These are phyloP conservation scores for Obba rivulosa DNA, from an alignment of 768 basidiomycete genomes.

Conservation along the genomic window DNA sequence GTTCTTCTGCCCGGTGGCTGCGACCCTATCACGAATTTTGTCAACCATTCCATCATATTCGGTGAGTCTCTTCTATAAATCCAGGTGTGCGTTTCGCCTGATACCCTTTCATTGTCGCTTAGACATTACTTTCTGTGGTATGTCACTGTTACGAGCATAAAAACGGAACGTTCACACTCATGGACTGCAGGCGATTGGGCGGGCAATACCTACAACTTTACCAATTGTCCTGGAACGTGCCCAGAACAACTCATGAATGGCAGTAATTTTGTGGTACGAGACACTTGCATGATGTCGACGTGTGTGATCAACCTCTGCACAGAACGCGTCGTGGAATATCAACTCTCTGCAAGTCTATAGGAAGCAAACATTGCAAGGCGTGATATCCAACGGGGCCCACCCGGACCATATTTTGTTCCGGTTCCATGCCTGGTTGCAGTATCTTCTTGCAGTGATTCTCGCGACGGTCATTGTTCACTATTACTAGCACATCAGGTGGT, in stretches of 20 bases:
- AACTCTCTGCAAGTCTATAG: slow-evolving; percentile 74
- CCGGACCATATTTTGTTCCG: no score
- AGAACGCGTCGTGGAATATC: slow-evolving; percentile 82
- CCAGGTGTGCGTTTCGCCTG: neutral
- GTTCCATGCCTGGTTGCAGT: no score
- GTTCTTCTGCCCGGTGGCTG: slow-evolving; percentile 48
- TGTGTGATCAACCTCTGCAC: slow-evolving; percentile 3
- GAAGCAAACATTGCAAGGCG: slow-evolving; percentile 43
- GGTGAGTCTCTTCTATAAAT: slow-evolving; percentile 44
- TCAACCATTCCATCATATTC: slow-evolving; percentile 70
- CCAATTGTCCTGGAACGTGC: slow-evolving; percentile 73
- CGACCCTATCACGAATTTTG: slow-evolving; percentile 53
- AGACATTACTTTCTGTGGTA: slow-evolving; percentile 85
- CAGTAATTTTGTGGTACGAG: slow-evolving; percentile 60
- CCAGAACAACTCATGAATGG: slow-evolving; percentile 58
- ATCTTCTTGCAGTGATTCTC: no score
- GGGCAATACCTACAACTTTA: slow-evolving; percentile 72
- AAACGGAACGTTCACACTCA: neutral
- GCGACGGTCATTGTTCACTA: no score
- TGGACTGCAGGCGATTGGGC: slow-evolving; percentile 67
- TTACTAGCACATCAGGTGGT: no score
- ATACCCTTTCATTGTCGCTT: no score
- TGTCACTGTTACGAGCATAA: neutral
- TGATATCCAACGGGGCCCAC: slow-evolving; percentile 14
- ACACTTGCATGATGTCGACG: neutral